These are phyloP conservation scores for Lachancea fermentati DNA, from an alignment of 805 yeast genomes.

Conservation along the genomic window DNA sequence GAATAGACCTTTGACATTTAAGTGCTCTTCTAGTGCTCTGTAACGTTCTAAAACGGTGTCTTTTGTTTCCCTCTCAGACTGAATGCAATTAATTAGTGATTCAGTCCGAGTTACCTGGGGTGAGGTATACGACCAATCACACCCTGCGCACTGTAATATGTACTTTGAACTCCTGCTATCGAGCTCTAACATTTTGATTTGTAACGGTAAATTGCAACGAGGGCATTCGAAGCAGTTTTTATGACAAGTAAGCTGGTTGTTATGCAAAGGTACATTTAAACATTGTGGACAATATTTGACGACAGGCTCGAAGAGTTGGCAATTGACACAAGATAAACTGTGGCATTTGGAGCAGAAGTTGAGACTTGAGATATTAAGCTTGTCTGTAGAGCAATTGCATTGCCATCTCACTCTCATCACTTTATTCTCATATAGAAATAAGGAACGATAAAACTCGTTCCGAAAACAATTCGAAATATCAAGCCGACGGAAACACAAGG, in stretches of 20 bases:
- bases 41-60: neutral
- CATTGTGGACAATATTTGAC: slow-evolving; percentile 11
- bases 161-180: neutral
- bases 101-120: slow-evolving; percentile 1
- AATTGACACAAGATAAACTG: slow-evolving; percentile 7
- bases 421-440: neutral
- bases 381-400: slow-evolving; percentile 5
- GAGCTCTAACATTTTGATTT: neutral
- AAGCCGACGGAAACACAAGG: neutral
- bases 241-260: slow-evolving; percentile 2
- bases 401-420: slow-evolving; percentile 4
- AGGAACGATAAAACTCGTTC: neutral
- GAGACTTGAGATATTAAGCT: slow-evolving; percentile 1
- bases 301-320: slow-evolving; percentile 9
- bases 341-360: slow-evolving; percentile 9
- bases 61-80: neutral
- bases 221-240: slow-evolving; percentile 11
- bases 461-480: neutral
- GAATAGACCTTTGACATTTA: slow-evolving; percentile 2
- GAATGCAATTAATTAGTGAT: slow-evolving; percentile 7
- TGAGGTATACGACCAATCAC: slow-evolving; percentile 6
- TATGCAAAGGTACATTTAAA: neutral
- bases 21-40: slow-evolving; percentile 2
- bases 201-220: slow-evolving; percentile 5
- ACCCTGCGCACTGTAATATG: slow-evolving; percentile 9